These are phyloP conservation scores for Chlorella sp. DNA, from an alignment of 139 green algal species.

Conservation along the genomic window DNA sequence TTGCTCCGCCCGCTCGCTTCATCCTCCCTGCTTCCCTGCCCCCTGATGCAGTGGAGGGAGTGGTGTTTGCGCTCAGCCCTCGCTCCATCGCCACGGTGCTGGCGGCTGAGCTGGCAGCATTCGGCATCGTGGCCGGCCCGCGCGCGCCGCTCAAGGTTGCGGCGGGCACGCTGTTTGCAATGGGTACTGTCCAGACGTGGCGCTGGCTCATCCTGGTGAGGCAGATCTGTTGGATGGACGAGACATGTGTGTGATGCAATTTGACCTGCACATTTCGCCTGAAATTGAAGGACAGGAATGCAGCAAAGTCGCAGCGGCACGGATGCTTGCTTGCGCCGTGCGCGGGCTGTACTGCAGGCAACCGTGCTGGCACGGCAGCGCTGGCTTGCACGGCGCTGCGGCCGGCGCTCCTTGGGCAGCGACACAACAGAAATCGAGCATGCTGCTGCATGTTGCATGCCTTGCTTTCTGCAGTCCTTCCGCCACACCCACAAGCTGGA, in stretches of 20 bases:
- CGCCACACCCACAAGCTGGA: not conserved
- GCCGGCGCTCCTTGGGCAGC: too few species aligned
- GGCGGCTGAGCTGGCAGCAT: conserved; percentile 7
- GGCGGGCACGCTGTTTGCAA: not conserved
- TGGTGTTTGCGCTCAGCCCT: conserved; percentile 24
- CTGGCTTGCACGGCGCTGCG: too few species aligned
- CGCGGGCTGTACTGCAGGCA: too few species aligned
- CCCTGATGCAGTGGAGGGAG: conserved; percentile 32
- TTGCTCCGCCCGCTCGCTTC: too few species aligned
- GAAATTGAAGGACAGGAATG: too few species aligned
- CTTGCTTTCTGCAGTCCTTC: not conserved
- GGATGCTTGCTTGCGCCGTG: too few species aligned
- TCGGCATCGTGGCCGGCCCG: not conserved
- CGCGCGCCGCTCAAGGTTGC: not conserved
- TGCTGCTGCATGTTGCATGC: not conserved
- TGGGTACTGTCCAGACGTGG: not conserved
- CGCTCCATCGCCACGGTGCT: not conserved
- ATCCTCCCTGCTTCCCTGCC: too few species aligned
- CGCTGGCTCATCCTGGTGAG: conserved; percentile 4
- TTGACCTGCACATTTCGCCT: too few species aligned
- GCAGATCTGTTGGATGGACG: too few species aligned
- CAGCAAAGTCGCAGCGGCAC: too few species aligned
- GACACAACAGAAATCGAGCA: too few species aligned
- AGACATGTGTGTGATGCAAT: not conserved
- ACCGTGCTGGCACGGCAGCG: too few species aligned